Base-by-base conservation (phyloP, 2,329 filamentous ascomycete genomes). In the Thelonectria olida region DNA sequence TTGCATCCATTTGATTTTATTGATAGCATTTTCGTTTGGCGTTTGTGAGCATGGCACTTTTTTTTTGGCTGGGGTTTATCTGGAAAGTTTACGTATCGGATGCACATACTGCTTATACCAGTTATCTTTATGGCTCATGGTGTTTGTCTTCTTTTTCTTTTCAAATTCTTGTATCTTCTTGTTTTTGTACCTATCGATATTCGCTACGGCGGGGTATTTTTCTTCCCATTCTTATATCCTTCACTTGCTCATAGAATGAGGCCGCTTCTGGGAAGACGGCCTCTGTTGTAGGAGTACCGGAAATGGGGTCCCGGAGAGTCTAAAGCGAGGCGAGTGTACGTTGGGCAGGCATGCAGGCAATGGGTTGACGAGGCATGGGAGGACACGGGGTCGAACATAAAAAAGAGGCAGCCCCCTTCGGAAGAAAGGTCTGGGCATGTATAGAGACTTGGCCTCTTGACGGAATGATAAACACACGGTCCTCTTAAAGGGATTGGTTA, bases 361-460 rank as follows among this genome's bases (percentile, higher is more conserved):
- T 4, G 31, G 39, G 39, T 42, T 65, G 64, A 64, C 52, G 55
- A 67, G 55, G 45, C 45, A 51, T 55, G 39, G 58, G 36, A 13
- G 20, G 12, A 38, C 36, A 51, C 20, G 42, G 56, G 51, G 19
- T 34, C 4, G 31, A 50, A 38, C 57, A 51, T 44, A 51, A 38
- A 54, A 59, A 54, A 54, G 41, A 31, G 44, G 36, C 31, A 34
- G 31, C 31, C 31, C 15, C 31, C 12, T 34, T 49, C 44, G 36
- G 23, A 15, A 13, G 45, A 17, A 50, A 31, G 31, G 39, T n/a
- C 34, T 27, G 42, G 34, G 31, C 48, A 52, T 27, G 48, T 48
- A 69, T 70, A 71, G 64, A 71, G 64, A 71, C 61, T 58, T 60
- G 49, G 51, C 51, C 54, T 59, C 51, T 67, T 54, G 42, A 20